A percentile compares a stretch with the other conserved stretches of the same genome.
phyloP scores from a whole-genome alignment of 129 eudicot species.

The Ambrosia trifida region DNA sequence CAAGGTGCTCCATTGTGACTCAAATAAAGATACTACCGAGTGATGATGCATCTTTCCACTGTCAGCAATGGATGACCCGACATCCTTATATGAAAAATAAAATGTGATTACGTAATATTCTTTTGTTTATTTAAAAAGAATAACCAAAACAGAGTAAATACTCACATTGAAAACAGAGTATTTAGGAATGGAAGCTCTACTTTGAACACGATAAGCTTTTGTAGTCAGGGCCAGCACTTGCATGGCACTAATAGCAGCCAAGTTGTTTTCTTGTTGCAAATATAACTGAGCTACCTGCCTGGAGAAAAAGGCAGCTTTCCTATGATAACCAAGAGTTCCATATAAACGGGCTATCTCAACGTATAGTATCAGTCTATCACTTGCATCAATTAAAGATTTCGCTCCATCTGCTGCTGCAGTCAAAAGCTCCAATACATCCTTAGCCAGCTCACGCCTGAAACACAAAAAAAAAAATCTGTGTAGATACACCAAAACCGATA shows the following conservation, averaged over 20 bases:
- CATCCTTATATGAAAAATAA: slow-evolving; percentile 47
- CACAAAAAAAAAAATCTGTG: slow-evolving; percentile 17
- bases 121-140: background rate
- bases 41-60: slow-evolving; percentile 76
- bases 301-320: slow-evolving; percentile 97
- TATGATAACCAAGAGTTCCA: slow-evolving; percentile 87
- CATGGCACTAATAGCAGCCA: slow-evolving; percentile 98
- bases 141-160: background rate
- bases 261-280: slow-evolving; percentile 80
- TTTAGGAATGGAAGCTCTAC: slow-evolving; percentile 69
- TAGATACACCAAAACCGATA: background rate
- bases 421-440: slow-evolving; percentile 88
- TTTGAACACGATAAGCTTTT: slow-evolving; percentile 94
- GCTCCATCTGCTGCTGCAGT: slow-evolving; percentile 98
- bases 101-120: background rate
- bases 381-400: slow-evolving; percentile 88
- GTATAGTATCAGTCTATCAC: slow-evolving; percentile 80
- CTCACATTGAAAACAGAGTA: slow-evolving; percentile 54
- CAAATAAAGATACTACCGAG: slow-evolving; percentile 78
- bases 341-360: slow-evolving; percentile 94
- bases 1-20: slow-evolving; percentile 97
- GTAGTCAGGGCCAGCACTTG: slow-evolving; percentile 97
- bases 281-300: slow-evolving; percentile 98
- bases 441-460: slow-evolving; percentile 82
- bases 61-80: slow-evolving; percentile 47